Evolutionary conservation across 345 rosid genomes (phyloP), one percentile per base, ranked within the genome.

Genomic region (Raphanus raphanistrum): DNA sequence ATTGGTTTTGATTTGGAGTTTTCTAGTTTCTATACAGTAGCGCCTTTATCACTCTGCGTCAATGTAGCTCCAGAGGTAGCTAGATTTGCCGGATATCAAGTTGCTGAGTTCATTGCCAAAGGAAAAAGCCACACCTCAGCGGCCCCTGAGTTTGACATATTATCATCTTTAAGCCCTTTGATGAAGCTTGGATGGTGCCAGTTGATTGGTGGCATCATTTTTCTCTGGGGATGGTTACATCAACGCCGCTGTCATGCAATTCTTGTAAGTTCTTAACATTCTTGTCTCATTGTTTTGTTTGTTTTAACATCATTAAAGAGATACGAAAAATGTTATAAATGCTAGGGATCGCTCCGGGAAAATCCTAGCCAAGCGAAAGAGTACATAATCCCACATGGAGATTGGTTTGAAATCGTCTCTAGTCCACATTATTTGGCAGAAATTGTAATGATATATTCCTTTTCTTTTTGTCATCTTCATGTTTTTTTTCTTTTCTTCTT

Each of bases 341-440:
- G 76, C 63, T n/a, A 87, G 91, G 98, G 96, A 69, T 85, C 92
- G 0, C 73, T 93, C 1, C 74, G 94, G 41, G 77, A 78, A 54
- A 31, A 21, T 21, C 72, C 75, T 8, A 85, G 79, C 62, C 83
- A 83, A 67, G 70, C 35, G 0, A 75, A 80, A 5, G 85, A 79
- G 36, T 88, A 94, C 50, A 82, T 83, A 58, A 79, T 88, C 28
- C 97, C 94, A 6, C 70, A 41, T 59, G 98, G 96, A 60, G 89
- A 90, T 85, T 90, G 98, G 97, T 92, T 94, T 69, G 87, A 83
- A 67, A 74, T 86, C 26, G 92, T 90, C 60, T 92, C 98, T 57
- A 80, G 81, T 25, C 94, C 97, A 0, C 96, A 89, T 79, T 91
- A 85, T 74, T 81, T 92, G 69, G 93, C 96, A 4, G 98, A 94